Evolutionary conservation across 495 filamentous ascomycete species (phyloP).

Genomic region (Tricharina praecox): DNA sequence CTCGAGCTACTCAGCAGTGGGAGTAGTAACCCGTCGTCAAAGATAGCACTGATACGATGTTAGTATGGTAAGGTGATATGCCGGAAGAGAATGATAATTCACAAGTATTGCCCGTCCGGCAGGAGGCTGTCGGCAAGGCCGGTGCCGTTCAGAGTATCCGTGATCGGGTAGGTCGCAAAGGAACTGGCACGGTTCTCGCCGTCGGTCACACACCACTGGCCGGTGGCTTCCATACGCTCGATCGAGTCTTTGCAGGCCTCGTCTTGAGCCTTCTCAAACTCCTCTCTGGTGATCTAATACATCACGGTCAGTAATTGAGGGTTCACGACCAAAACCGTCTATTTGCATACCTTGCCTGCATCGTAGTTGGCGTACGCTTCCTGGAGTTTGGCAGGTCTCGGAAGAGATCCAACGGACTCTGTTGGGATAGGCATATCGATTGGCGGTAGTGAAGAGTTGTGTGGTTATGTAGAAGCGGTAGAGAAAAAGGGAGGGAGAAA

Average conservation of each 20-base stretch:
- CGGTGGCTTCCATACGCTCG: conserved; percentile 28
- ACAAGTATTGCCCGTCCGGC: conserved; percentile 32
- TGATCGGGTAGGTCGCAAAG: conserved; percentile 32
- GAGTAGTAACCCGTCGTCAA: conserved; percentile 29
- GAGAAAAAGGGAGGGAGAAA: no score
- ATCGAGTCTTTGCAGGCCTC: conserved; percentile 31
- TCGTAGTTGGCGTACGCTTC: conserved; percentile 30
- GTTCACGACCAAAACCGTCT: no score
- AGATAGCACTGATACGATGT: conserved; percentile 26
- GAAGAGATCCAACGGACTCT: conserved; percentile 30
- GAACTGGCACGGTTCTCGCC: conserved; percentile 31
- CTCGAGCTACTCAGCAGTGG: background rate
- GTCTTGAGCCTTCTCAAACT: conserved; percentile 27
- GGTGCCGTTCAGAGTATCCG: conserved; percentile 28
- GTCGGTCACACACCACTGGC: conserved; percentile 29
- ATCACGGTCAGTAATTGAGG: background rate
- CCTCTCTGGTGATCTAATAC: conserved; percentile 15
- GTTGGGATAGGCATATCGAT: conserved; percentile 6
- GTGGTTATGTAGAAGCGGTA: no score
- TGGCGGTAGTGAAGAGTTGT: background rate
- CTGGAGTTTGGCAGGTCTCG: conserved; percentile 29
- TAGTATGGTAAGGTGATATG: no score
- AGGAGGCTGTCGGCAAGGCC: conserved; percentile 28
- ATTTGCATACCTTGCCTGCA: conserved; percentile 20
- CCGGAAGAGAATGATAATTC: no score